Percentiles rank a stretch among this genome's conserved stretches.
Evolutionary conservation across 2,329 filamentous ascomycete species (phyloP).

Genomic region (Scytalidium lignicola): DNA sequence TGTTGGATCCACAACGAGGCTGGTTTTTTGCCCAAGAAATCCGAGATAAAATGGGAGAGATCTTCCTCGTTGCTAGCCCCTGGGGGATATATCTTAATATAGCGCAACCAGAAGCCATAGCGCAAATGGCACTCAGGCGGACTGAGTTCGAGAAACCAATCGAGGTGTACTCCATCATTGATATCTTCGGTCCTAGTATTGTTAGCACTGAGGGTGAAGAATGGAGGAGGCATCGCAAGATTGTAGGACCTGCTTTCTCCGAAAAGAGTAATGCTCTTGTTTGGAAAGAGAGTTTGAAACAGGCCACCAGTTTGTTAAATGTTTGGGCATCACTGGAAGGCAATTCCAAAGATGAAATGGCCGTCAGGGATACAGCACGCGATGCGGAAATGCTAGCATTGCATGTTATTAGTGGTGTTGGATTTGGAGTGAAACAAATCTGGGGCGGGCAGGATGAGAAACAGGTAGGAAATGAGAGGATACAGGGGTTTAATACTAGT

Average conservation of each 20-base stretch:
- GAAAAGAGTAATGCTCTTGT: slow-evolving; percentile 41
- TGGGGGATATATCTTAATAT: background rate
- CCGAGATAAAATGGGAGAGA: slow-evolving; percentile 2
- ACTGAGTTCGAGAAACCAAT: slow-evolving; percentile 26
- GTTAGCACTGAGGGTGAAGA: slow-evolving; percentile 25
- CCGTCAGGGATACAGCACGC: slow-evolving; percentile 34
- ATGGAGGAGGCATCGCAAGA: slow-evolving; percentile 28
- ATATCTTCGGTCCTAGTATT: slow-evolving; percentile 26
- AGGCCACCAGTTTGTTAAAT: slow-evolving; percentile 37
- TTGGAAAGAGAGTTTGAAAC: slow-evolving; percentile 41
- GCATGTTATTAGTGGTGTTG: slow-evolving; percentile 49
- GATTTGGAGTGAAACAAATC: slow-evolving; percentile 36
- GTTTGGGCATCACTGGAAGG: slow-evolving; percentile 27
- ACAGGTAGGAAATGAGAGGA: slow-evolving; percentile 5
- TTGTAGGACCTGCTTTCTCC: slow-evolving; percentile 27
- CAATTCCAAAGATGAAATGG: slow-evolving; percentile 15
- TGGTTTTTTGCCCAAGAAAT: slow-evolving; percentile 7
- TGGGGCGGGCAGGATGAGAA: slow-evolving; percentile 37
- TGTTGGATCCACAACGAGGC: slow-evolving; percentile 13
- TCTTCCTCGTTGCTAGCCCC: background rate
- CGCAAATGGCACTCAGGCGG: slow-evolving; percentile 20
- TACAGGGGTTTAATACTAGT: slow-evolving; percentile 6
- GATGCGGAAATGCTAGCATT: slow-evolving; percentile 46
- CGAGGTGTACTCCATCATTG: slow-evolving; percentile 24
- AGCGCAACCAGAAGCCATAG: slow-evolving; percentile 16